Conservation (phyloP, 2,329 filamentous ascomycete species). For the Chalaropsis ovoidea region DNA sequence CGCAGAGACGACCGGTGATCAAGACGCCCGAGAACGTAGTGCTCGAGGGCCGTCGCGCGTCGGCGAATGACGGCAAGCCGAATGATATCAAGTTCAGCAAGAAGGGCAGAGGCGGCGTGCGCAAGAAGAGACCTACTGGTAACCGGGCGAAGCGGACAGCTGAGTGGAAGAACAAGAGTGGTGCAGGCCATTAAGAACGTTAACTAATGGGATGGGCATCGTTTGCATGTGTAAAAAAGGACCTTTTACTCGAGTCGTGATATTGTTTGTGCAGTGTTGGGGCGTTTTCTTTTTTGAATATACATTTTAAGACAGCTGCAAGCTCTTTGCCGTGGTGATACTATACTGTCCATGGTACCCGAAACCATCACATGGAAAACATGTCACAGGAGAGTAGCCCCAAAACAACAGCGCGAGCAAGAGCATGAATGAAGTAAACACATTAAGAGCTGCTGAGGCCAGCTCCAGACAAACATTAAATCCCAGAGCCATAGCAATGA, state of each 20-base stretch:
- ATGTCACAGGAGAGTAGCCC: background rate
- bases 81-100: conserved; percentile 52
- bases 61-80: conserved; percentile 52
- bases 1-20: conserved; percentile 30
- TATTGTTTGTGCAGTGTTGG: conserved; percentile 9
- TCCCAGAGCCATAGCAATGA: background rate
- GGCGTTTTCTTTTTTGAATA: conserved; percentile 15
- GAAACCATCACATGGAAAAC: background rate
- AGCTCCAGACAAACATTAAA: background rate
- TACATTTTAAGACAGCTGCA: conserved; percentile 8
- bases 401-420: background rate
- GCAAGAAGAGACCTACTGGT: conserved; percentile 34
- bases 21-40: conserved; percentile 59
- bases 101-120: conserved; percentile 38
- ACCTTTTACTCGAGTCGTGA: background rate
- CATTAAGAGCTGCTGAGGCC: background rate
- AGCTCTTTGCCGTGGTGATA: background rate
- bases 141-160: conserved; percentile 36
- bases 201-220: background rate
- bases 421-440: conserved; percentile 1
- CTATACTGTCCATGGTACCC: too few relatives aligned
- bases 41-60: conserved; percentile 74
- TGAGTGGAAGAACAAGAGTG: conserved; percentile 39
- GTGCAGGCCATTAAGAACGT: conserved; percentile 12
- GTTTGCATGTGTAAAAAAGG: background rate